phyloP scores from a whole-genome alignment of 2,329 filamentous ascomycete genomes.

The Myriosclerotinia duriaeana region DNA sequence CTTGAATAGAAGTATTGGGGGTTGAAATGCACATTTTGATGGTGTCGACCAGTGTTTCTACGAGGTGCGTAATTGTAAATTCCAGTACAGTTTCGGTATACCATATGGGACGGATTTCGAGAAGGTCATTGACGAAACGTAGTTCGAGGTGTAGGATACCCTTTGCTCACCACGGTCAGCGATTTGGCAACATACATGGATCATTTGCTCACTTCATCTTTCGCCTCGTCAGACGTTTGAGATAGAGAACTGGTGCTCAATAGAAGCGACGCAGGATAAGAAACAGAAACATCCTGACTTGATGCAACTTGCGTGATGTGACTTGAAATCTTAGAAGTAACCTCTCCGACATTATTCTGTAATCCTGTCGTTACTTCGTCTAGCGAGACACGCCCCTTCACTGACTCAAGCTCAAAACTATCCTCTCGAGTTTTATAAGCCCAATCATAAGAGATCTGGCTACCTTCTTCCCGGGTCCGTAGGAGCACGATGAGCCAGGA shows the following conservation, averaged over 20 bases:
- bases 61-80: slow-evolving; percentile 46
- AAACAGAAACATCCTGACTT: background rate
- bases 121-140: slow-evolving; percentile 24
- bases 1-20: slow-evolving; percentile 38
- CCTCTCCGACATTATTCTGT: slow-evolving; percentile 39
- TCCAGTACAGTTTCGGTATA: slow-evolving; percentile 36
- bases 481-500: slow-evolving; percentile 49
- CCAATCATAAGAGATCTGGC: slow-evolving; percentile 45
- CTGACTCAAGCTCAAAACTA: slow-evolving; percentile 27
- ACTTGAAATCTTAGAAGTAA: slow-evolving; percentile 36
- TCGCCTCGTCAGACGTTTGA: slow-evolving; percentile 24
- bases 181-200: background rate
- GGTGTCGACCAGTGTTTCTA: slow-evolving; percentile 46
- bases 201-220: slow-evolving; percentile 35
- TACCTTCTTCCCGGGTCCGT: slow-evolving; percentile 44
- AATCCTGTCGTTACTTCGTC: slow-evolving; percentile 42
- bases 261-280: slow-evolving; percentile 24
- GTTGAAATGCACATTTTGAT: slow-evolving; percentile 42
- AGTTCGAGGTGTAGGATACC: slow-evolving; percentile 12
- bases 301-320: slow-evolving; percentile 30
- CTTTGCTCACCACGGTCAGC: slow-evolving; percentile 17
- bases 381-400: slow-evolving; percentile 35
- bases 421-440: slow-evolving; percentile 34
- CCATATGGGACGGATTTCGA: slow-evolving; percentile 47
- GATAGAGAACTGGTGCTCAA: slow-evolving; percentile 28